Evolutionary conservation across 768 basidiomycete species (phyloP).

Genomic region (Mycena rosella): DNA sequence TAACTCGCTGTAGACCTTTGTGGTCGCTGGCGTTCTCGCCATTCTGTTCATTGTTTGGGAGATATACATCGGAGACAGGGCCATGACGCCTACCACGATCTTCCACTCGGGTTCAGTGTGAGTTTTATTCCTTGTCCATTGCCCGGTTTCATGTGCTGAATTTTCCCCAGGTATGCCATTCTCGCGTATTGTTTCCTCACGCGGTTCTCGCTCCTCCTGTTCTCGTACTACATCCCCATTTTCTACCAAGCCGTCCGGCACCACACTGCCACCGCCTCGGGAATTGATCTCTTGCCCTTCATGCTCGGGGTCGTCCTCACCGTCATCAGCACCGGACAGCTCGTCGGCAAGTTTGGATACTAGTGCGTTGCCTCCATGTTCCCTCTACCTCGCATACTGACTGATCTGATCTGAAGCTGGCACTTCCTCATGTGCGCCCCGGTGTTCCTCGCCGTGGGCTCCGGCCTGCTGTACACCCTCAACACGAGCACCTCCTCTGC

Average conservation of each 20-base stretch:
- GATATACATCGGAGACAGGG: slow-evolving; percentile 25
- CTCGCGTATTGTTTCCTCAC: slow-evolving; percentile 18
- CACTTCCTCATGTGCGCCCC: slow-evolving; percentile 17
- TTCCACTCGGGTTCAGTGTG: slow-evolving; percentile 28
- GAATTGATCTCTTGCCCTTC: slow-evolving; percentile 36
- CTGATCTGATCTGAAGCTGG: neutral
- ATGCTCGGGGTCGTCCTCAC: slow-evolving; percentile 24
- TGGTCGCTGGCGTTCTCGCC: slow-evolving; percentile 24
- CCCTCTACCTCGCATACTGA: neutral
- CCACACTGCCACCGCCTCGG: slow-evolving; percentile 31
- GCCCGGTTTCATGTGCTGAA: neutral
- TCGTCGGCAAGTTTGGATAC: neutral
- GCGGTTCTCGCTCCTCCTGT: slow-evolving; percentile 27
- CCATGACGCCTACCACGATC: slow-evolving; percentile 30
- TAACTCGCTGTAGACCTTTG: slow-evolving; percentile 20
- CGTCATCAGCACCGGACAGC: slow-evolving; percentile 19
- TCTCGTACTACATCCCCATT: slow-evolving; percentile 35
- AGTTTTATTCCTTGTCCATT: neutral
- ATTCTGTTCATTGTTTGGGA: slow-evolving; percentile 30
- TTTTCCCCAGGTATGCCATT: slow-evolving; percentile 7
- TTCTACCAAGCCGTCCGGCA: slow-evolving; percentile 32
- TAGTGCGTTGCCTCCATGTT: neutral
- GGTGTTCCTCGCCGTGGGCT: slow-evolving; percentile 29
- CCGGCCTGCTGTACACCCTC: slow-evolving; percentile 30
- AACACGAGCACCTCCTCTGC: slow-evolving; percentile 11